Evolutionary conservation across 805 yeast species (phyloP).

Genomic region (Tetrapisispora taiwanensis): DNA sequence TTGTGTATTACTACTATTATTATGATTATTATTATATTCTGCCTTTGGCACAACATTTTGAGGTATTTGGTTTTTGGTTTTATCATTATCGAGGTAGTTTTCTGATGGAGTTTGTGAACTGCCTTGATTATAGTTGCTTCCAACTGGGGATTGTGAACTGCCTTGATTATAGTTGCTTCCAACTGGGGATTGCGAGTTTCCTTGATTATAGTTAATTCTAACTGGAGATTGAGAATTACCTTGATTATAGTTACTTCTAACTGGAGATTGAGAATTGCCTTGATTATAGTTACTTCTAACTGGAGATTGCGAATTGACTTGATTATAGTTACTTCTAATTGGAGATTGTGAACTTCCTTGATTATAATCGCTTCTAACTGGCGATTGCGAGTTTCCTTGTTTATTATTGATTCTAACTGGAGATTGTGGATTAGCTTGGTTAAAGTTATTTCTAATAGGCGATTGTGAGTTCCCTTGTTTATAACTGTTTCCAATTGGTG

Average conservation of each 20-base stretch:
- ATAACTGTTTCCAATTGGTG: slow-evolving; percentile 3
- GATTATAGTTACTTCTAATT: neutral
- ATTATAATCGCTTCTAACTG: slow-evolving; percentile 3
- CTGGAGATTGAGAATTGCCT: neutral
- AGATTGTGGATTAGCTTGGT: neutral
- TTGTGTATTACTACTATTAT: too few relatives aligned
- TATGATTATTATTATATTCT: too few relatives aligned
- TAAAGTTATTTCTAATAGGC: neutral
- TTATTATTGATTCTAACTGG: slow-evolving; percentile 2
- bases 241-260: slow-evolving; percentile 1
- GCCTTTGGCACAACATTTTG: too few relatives aligned
- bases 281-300: slow-evolving; percentile 1
- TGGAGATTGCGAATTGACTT: slow-evolving; percentile 2
- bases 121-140: too few relatives aligned
- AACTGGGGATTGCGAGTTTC: neutral
- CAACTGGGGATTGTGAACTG: too few relatives aligned
- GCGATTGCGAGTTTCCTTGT: neutral
- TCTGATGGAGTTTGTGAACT: too few relatives aligned
- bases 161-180: too few relatives aligned
- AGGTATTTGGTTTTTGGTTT: too few relatives aligned
- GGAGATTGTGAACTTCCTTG: neutral
- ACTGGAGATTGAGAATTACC: neutral
- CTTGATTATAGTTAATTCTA: neutral
- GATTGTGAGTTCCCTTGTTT: neutral
- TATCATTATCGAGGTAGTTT: too few relatives aligned